Conservation (phyloP, 441 rosid species). For the Syzygium syzygioides region DNA sequence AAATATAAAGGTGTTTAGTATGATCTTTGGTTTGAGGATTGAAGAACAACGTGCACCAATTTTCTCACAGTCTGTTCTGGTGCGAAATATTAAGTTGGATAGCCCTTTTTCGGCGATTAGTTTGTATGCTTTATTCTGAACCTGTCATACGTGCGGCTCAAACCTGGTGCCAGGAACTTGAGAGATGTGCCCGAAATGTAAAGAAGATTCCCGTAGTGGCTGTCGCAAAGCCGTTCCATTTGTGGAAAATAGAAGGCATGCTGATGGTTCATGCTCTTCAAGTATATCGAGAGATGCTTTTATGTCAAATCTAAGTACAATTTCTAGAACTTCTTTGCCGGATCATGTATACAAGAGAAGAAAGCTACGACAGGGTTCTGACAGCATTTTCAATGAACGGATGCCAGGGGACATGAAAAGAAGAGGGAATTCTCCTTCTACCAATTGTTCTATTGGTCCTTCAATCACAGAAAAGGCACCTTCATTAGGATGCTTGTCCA, state of each 20-base stretch:
- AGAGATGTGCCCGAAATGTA: conserved; percentile 47
- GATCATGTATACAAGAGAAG: conserved; percentile 57
- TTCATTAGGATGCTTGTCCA: conserved; percentile 17
- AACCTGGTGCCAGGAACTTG: conserved; percentile 20
- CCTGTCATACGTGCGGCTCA: not conserved
- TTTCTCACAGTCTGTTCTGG: not conserved
- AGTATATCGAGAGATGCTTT: conserved; percentile 26
- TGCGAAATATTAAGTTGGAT: not conserved
- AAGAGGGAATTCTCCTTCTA: conserved; percentile 32
- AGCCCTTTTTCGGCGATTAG: not conserved
- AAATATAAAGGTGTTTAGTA: not conserved
- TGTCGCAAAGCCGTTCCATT: conserved; percentile 26
- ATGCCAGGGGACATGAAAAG: conserved; percentile 18
- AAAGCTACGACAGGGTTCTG: conserved; percentile 26
- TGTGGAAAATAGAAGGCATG: conserved; percentile 22
- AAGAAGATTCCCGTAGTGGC: conserved; percentile 27
- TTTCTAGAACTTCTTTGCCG: conserved; percentile 26
- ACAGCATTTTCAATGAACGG: conserved; percentile 18
- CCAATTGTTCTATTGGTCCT: conserved; percentile 32
- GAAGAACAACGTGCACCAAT: not conserved
- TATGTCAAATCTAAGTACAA: conserved; percentile 28
- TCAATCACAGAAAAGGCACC: conserved; percentile 25
- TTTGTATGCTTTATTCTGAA: not conserved
- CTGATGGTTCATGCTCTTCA: conserved; percentile 22
- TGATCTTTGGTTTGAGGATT: not conserved